phyloP scores from a whole-genome alignment of 129 eudicot species.

The Flaveria ramosissima region DNA sequence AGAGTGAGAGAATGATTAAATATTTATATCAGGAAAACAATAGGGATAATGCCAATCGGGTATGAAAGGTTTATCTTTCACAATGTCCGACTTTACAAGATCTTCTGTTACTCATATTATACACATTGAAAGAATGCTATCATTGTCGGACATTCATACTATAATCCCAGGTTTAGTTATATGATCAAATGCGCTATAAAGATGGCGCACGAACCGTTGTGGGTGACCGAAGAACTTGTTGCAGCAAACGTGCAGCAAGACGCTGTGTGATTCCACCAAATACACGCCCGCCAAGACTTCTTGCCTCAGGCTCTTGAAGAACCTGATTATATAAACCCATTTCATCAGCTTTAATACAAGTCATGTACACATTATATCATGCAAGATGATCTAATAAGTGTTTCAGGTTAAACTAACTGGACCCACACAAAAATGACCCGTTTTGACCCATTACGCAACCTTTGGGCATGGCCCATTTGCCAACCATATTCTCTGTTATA shows the following conservation, averaged over 20 bases:
- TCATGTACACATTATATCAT: slow-evolving; percentile 1
- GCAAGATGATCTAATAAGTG: slow-evolving; percentile 4
- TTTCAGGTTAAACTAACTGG: neutral
- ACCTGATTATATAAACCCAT: slow-evolving; percentile 49
- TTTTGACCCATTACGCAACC: neutral
- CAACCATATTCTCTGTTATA: neutral
- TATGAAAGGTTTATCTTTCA: slow-evolving; percentile 11
- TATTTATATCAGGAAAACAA: no score
- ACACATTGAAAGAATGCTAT: slow-evolving; percentile 37
- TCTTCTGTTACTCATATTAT: slow-evolving; percentile 30
- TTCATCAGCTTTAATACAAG: slow-evolving; percentile 14
- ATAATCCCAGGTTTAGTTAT: slow-evolving; percentile 13
- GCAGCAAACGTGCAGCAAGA: slow-evolving; percentile 90
- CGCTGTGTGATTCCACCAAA: slow-evolving; percentile 92
- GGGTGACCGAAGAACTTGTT: slow-evolving; percentile 84
- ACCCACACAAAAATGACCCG: neutral
- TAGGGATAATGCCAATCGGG: neutral
- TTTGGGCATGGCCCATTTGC: neutral
- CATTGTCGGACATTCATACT: slow-evolving; percentile 13
- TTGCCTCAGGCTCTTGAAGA: slow-evolving; percentile 88
- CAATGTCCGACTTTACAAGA: slow-evolving; percentile 28
- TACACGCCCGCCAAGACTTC: slow-evolving; percentile 75
- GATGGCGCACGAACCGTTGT: slow-evolving; percentile 44
- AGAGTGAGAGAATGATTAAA: no score
- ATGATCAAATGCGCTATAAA: slow-evolving; percentile 19